Evolutionary conservation across 768 basidiomycete species (phyloP).

Genomic region (Boletellus ananas): DNA sequence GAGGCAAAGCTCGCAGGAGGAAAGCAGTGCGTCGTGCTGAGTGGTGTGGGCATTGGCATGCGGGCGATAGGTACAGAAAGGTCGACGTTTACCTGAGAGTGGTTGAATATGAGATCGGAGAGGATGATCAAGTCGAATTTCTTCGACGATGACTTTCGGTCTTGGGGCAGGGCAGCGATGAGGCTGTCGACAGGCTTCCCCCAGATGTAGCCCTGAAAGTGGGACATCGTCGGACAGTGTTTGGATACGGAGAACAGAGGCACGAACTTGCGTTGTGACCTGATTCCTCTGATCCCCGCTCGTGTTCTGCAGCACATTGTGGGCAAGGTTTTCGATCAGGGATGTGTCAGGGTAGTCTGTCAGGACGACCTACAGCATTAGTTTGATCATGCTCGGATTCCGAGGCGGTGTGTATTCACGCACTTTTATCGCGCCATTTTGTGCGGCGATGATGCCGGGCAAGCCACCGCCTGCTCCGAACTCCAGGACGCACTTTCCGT

Average conservation of each 20-base stretch:
- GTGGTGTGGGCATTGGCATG: not conserved
- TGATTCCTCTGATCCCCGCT: conserved; percentile 11
- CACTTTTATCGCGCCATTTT: conserved; percentile 69
- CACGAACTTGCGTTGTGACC: conserved; percentile 32
- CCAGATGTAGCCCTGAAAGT: conserved; percentile 75
- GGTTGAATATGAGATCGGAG: conserved; percentile 93
- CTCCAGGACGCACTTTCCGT: conserved; percentile 61
- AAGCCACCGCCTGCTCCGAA: conserved; percentile 92
- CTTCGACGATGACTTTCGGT: conserved; percentile 11
- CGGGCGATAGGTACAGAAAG: not conserved
- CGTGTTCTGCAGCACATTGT: conserved; percentile 66
- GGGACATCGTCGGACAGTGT: conserved; percentile 16
- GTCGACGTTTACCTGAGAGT: conserved; percentile 63
- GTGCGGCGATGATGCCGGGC: conserved; percentile 72
- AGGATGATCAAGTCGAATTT: conserved; percentile 80
- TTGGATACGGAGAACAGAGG: conserved; percentile 23
- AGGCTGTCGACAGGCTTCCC: conserved; percentile 47
- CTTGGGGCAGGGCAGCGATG: conserved; percentile 26
- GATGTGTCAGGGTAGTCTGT: conserved; percentile 89
- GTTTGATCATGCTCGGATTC: not conserved
- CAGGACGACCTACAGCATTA: conserved; percentile 58
- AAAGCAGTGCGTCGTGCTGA: conserved; percentile 79
- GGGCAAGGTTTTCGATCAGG: conserved; percentile 69
- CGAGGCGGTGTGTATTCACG: not conserved
- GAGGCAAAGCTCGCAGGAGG: conserved; percentile 56